phyloP scores from a whole-genome alignment of 176 grass and related monocot genomes.

The Oryza longistaminata region DNA sequence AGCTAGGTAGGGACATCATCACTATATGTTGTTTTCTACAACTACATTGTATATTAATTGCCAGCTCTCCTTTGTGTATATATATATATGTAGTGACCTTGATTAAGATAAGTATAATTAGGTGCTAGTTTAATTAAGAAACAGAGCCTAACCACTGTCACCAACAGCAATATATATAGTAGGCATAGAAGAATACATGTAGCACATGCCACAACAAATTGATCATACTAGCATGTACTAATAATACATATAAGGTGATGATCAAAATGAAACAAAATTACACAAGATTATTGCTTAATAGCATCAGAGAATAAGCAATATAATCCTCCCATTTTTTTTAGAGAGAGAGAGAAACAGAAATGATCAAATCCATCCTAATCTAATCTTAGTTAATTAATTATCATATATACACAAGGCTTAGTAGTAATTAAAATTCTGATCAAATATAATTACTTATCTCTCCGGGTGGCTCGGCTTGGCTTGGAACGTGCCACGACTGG shows the following conservation, averaged over 20 bases:
- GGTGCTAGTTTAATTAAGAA: not conserved
- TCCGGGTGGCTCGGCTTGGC: slow-evolving; percentile 20
- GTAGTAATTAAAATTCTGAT: not conserved
- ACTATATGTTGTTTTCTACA: not conserved
- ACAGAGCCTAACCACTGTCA: not conserved
- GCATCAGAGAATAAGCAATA: not conserved
- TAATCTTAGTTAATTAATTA: not conserved
- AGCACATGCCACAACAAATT: not conserved
- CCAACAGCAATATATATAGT: not conserved
- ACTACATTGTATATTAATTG: not conserved
- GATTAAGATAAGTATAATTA: not conserved
- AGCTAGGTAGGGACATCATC: slow-evolving; percentile 3
- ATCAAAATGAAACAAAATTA: not conserved
- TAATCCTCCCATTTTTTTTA: not conserved
- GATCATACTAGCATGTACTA: not conserved
- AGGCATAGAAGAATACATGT: not conserved
- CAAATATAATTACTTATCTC: slow-evolving; percentile 29
- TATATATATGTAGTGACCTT: not conserved
- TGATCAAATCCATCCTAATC: not conserved
- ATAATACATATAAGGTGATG: not conserved
- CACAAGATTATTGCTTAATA: not conserved
- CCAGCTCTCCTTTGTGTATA: not conserved
- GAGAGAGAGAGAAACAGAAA: not conserved
- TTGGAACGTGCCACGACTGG: slow-evolving; percentile 12
- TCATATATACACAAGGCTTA: not conserved